Evolutionary conservation across 1,139 yeast genomes (phyloP), one percentile per base, ranked within the genome.

Genomic region (Pichia sp.): DNA sequence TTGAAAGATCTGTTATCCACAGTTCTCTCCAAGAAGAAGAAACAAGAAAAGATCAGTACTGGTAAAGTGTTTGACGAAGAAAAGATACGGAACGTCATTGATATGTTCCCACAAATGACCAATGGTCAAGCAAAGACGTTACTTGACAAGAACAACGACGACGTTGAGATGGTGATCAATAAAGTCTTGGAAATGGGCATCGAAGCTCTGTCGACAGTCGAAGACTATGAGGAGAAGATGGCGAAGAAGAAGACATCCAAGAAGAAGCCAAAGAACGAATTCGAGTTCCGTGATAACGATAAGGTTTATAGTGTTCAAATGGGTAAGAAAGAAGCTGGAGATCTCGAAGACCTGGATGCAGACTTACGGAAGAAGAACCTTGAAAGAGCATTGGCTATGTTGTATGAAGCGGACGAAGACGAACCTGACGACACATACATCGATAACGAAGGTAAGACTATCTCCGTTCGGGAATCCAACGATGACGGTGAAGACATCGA

Each of bases 351-450:
- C 7, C 56, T 61, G 7, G 71, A 70, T 38, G 69, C 67, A 36
- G 72, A 70, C 38, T 59, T 78, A 21, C 77, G 76, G 53, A 77
- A 81, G 56, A 76, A 71, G 56, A 81, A 88, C 0, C 65, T 87
- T 39, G 71, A 77, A 10, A 78, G 83, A 40, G 91, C 94, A 0
- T 68, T 88, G 54, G 68, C 79, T 46, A 65, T 84, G 55, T 69
- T 86, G 52, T 83, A 85, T 57, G 86, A 83, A 42, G 76, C 81
- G 19, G 93, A 85, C 52, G 96, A 86, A 57, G 83, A 78, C 58
- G 95, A 86, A 55, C 82, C 86, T 3, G 96, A 88, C 62, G 96
- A 89, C 57, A 86, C 95, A 0, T 88, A 88, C 60, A 85, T 79
- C 45, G 95, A 85, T 38, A 85, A 84, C 33, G 94, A 84, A 49